A percentile compares a stretch with the other conserved stretches of the same genome.
These are phyloP conservation scores for Polyporus arcularius DNA, from an alignment of 768 basidiomycete genomes.

Conservation along the genomic window DNA sequence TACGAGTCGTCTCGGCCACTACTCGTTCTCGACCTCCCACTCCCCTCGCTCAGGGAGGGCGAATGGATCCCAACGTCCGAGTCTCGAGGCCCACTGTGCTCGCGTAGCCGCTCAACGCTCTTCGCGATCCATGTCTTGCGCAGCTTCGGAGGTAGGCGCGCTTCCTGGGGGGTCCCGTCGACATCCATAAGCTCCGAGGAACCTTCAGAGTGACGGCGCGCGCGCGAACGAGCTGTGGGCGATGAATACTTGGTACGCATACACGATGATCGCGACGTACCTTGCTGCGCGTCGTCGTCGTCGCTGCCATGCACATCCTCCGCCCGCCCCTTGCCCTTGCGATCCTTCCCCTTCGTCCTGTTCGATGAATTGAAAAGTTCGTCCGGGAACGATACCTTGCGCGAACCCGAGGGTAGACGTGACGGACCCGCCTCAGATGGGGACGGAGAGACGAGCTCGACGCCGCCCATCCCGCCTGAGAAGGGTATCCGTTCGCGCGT, in stretches of 20 bases:
- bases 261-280: neutral
- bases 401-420: constrained; percentile 4
- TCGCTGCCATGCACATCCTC: constrained; percentile 28
- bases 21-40: neutral
- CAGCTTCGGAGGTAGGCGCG: constrained; percentile 63
- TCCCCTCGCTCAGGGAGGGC: neutral
- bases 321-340: constrained; percentile 31
- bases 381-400: constrained; percentile 11
- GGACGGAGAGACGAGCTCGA: constrained; percentile 47
- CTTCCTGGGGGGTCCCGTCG: constrained; percentile 20
- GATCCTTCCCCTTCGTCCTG: constrained; percentile 20
- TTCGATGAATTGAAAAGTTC: constrained; percentile 8
- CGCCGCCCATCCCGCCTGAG: constrained; percentile 64
- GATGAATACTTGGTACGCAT: neutral
- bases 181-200: constrained; percentile 17
- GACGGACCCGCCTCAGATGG: constrained; percentile 24
- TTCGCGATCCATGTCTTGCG: constrained; percentile 46
- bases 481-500: constrained; percentile 57
- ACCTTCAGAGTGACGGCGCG: neutral
- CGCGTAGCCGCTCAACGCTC: constrained; percentile 23
- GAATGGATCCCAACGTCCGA: neutral
- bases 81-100: constrained; percentile 24
- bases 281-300: constrained; percentile 17
- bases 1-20: neutral
- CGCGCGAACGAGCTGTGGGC: neutral